Percentiles rank a stretch among this genome's conserved stretches.
Evolutionary conservation across 768 basidiomycete genomes (phyloP).

Genomic region (Tylopilus rubrobrunneus): DNA sequence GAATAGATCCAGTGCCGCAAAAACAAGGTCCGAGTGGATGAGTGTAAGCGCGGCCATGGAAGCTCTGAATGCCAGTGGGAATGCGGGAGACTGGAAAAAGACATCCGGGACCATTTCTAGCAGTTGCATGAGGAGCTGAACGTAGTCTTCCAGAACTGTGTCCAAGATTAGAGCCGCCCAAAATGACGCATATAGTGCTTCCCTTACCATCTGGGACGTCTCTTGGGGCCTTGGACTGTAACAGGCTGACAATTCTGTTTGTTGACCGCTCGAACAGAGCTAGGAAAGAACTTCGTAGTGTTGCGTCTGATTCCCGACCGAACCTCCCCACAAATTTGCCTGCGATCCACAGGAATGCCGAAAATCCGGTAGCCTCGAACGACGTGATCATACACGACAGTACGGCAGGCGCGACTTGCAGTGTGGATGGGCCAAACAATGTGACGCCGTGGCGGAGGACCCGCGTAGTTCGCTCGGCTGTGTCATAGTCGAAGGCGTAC

Average conservation of each 20-base stretch:
- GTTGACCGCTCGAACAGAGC: constrained; percentile 75
- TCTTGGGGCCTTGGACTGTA: constrained; percentile 64
- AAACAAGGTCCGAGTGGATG: constrained; percentile 77
- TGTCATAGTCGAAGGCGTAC: constrained; percentile 69
- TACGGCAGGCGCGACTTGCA: constrained; percentile 66
- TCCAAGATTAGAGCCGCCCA: constrained; percentile 1
- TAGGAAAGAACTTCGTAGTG: constrained; percentile 54
- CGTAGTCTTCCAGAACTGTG: constrained; percentile 90
- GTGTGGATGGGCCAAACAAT: constrained; percentile 68
- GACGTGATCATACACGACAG: constrained; percentile 70
- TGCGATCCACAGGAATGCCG: constrained; percentile 92
- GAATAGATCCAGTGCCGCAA: constrained; percentile 79
- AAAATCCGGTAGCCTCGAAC: constrained; percentile 77
- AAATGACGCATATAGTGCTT: background rate
- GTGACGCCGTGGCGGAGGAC: constrained; percentile 80
- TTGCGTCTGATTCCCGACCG: constrained; percentile 57
- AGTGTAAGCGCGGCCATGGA: constrained; percentile 77
- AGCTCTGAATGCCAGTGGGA: constrained; percentile 74
- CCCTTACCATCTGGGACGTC: constrained; percentile 88
- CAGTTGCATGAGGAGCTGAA: constrained; percentile 74
- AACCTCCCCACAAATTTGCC: constrained; percentile 82
- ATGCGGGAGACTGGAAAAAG: constrained; percentile 73
- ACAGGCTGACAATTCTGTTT: constrained; percentile 57
- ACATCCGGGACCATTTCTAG: constrained; percentile 66
- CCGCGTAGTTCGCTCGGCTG: constrained; percentile 81